These are phyloP conservation scores for Prunus persica DNA, from an alignment of 306 rosid genomes.

Conservation along the genomic window DNA sequence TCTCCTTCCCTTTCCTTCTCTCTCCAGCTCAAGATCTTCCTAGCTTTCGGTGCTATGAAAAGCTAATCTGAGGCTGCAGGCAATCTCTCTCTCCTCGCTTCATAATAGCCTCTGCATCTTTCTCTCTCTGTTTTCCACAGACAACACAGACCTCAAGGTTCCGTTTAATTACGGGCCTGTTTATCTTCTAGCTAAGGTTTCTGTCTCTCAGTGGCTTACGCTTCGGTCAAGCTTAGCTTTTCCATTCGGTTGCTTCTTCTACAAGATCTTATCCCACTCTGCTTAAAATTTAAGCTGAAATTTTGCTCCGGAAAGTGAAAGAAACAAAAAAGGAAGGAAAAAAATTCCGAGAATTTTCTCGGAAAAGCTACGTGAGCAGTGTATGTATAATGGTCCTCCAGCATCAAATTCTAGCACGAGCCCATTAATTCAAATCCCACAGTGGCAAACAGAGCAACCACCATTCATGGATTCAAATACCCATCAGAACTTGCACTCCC, in stretches of 20 bases:
- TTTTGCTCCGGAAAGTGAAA: constrained; percentile 25
- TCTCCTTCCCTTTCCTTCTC: constrained; percentile 1
- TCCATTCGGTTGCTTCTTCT: constrained; percentile 49
- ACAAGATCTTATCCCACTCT: constrained; percentile 81
- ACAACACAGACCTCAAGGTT: constrained; percentile 24
- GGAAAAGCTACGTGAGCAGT: constrained; percentile 12
- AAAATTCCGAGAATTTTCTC: constrained; percentile 40
- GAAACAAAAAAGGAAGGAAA: not conserved
- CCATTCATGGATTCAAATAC: constrained; percentile 61
- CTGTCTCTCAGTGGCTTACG: constrained; percentile 6
- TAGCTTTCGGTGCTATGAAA: constrained; percentile 38
- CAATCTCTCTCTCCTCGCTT: constrained; percentile 12
- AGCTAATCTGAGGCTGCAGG: constrained; percentile 23
- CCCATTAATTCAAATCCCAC: constrained; percentile 22
- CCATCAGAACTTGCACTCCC: constrained; percentile 34
- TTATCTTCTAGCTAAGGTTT: constrained; percentile 24
- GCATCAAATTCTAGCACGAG: constrained; percentile 24
- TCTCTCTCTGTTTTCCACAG: constrained; percentile 19
- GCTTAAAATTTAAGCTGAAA: constrained; percentile 65
- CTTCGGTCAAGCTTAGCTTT: constrained; percentile 15
- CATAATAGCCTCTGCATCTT: not conserved
- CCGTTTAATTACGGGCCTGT: constrained; percentile 21
- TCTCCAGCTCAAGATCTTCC: constrained; percentile 41
- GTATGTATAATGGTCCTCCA: constrained; percentile 27
- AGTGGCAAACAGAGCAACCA: not conserved